Percentiles rank a stretch among this genome's conserved stretches.
phyloP scores from a whole-genome alignment of 2,329 filamentous ascomycete species.

The Aspergillus fischeri region DNA sequence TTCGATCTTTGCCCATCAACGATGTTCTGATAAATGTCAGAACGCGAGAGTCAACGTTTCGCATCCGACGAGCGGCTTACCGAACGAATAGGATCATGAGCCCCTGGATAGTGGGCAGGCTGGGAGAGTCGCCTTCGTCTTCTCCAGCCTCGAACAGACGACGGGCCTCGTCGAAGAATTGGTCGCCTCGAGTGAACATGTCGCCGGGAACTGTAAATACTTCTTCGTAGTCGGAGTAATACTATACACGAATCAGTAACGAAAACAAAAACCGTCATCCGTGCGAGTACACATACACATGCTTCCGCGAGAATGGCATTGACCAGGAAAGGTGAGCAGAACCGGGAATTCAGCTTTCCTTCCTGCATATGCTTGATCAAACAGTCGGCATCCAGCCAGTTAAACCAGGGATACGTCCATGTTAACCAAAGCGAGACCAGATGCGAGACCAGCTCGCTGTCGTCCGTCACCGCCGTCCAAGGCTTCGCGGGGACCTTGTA shows the following conservation, averaged over 20 bases:
- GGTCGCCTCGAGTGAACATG: slow-evolving; percentile 20
- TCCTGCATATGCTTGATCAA: slow-evolving; percentile 28
- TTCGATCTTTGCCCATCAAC: slow-evolving; percentile 28
- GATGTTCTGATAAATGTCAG: slow-evolving; percentile 12
- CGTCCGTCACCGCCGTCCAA: slow-evolving; percentile 32
- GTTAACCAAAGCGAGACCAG: slow-evolving; percentile 32
- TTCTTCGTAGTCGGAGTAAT: slow-evolving; percentile 24
- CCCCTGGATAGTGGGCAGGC: slow-evolving; percentile 25
- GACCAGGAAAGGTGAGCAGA: slow-evolving; percentile 33
- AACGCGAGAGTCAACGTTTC: not conserved
- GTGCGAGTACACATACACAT: slow-evolving; percentile 22
- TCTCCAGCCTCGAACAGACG: slow-evolving; percentile 22
- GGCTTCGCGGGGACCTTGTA: slow-evolving; percentile 26
- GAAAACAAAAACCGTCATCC: not conserved
- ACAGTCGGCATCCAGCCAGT: slow-evolving; percentile 28
- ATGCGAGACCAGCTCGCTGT: slow-evolving; percentile 30
- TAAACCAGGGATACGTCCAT: slow-evolving; percentile 27
- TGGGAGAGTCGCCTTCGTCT: slow-evolving; percentile 18
- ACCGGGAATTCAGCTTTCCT: slow-evolving; percentile 21
- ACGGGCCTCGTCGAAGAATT: slow-evolving; percentile 29
- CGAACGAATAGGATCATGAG: slow-evolving; percentile 21
- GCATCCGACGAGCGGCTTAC: slow-evolving; percentile 7
- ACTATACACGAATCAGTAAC: slow-evolving; percentile 9
- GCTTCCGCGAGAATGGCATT: slow-evolving; percentile 32
- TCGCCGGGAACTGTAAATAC: slow-evolving; percentile 22